A percentile compares a stretch with the other conserved stretches of the same genome.
Evolutionary conservation across 208 protist genomes (phyloP).

Genomic region (Endotrypanum monterogeii): DNA sequence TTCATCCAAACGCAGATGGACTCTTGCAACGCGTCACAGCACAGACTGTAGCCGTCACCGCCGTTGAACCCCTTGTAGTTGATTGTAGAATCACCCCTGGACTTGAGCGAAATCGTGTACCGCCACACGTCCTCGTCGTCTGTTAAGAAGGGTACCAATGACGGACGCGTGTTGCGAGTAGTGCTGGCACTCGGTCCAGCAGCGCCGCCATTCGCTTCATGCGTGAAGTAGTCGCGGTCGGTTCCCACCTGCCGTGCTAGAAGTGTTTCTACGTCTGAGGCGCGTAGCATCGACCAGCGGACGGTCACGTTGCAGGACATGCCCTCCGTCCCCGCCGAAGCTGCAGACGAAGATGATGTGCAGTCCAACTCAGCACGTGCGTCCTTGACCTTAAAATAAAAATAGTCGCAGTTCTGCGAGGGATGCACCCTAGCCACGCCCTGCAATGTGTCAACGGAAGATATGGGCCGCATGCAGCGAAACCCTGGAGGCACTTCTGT

Average conservation of each 20-base stretch:
- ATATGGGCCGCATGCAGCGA: conserved; percentile 65
- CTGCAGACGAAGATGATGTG: neutral
- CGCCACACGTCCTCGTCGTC: conserved; percentile 57
- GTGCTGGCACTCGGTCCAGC: neutral
- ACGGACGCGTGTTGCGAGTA: neutral
- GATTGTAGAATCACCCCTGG: conserved; percentile 36
- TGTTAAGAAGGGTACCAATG: conserved; percentile 5
- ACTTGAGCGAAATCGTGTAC: conserved; percentile 41
- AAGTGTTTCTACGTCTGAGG: conserved; percentile 7
- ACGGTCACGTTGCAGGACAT: conserved; percentile 30
- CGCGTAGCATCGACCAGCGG: conserved; percentile 29
- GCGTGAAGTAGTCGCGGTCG: conserved; percentile 22
- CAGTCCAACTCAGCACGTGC: conserved; percentile 45
- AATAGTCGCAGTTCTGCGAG: conserved; percentile 59
- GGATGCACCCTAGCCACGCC: conserved; percentile 30
- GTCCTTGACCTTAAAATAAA: conserved; percentile 49
- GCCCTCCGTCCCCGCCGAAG: neutral
- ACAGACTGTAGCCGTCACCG: conserved; percentile 79
- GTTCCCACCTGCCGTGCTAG: conserved; percentile 26
- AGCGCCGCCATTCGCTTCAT: neutral
- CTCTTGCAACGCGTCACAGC: conserved; percentile 58
- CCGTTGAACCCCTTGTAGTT: conserved; percentile 81
- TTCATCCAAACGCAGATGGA: conserved; percentile 40
- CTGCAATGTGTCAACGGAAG: conserved; percentile 39
- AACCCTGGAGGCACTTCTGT: conserved; percentile 11